Evolutionary conservation across 805 yeast genomes (phyloP), one percentile per base, ranked within the genome.

Genomic region (Candida parachauliodes): DNA sequence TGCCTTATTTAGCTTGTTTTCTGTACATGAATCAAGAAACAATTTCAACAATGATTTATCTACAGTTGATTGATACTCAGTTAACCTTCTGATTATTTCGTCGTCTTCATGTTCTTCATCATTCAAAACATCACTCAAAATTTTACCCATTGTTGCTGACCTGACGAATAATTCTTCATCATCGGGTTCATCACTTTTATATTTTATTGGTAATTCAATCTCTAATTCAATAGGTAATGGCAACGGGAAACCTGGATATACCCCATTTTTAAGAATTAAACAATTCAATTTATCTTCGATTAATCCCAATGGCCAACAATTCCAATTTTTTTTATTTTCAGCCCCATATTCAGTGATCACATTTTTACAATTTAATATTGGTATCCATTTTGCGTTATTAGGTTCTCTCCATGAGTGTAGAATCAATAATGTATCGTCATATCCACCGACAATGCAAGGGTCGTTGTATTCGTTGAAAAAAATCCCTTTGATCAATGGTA

Each of bases 391-490:
- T 2, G 95, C 80, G 54, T 88, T 93, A 24, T 72, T 58, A 0
- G 83, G 68, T 16, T 74, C 76, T 48, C 96, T 71, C 96, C 97
- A 91, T 46, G 81, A 77, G 17, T 81, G 70, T 15, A 93, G 64
- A 0, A 87, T 76, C 22, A 84, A 58, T 26, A 93, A 67, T 8
- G 80, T 74, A 43, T 88, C 88, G 45, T 82, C 88, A 22, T 71
- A 66, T n/a, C 94, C 96, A 0, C 65, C 58, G 39, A 81, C 83
- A 5, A 89, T 57, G 45, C 93, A 84, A 1, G 98, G 98, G 57
- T 91, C 97, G 15, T 95, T 95, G 50, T 76, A 81, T 31, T 81
- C 81, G 29, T 87, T 83, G 67, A 91, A 93, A 52, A 93, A 88
- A n/a, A 86, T 56, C 2, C 89, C 82, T 45, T 76, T 77, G 46